A percentile compares a stretch with the other conserved stretches of the same genome.
phyloP scores from a whole-genome alignment of 1,284 basidiomycete species.

The Cutaneotrichosporon mucoides region DNA sequence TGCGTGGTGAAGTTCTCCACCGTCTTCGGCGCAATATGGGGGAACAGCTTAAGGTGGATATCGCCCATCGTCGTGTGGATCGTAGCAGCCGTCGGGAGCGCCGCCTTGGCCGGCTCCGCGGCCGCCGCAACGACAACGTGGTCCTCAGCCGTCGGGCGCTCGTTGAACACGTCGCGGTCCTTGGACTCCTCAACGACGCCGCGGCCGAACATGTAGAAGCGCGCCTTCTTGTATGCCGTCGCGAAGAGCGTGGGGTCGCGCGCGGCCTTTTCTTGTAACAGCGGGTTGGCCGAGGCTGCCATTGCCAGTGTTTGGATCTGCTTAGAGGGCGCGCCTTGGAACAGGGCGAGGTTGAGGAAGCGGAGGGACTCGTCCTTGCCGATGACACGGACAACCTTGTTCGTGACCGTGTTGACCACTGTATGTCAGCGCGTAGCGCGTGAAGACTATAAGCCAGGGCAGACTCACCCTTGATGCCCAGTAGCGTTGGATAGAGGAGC shows the following conservation, averaged over 20 bases:
- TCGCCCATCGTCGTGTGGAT: slow-evolving; percentile 96
- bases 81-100: slow-evolving; percentile 58
- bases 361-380: slow-evolving; percentile 94
- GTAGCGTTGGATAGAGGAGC: slow-evolving; percentile 83
- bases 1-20: slow-evolving; percentile 98
- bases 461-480: slow-evolving; percentile 85
- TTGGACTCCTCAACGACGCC: slow-evolving; percentile 82
- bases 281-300: slow-evolving; percentile 91
- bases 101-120: slow-evolving; percentile 59
- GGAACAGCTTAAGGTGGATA: slow-evolving; percentile 86
- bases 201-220: slow-evolving; percentile 97
- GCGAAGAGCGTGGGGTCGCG: slow-evolving; percentile 91
- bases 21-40: slow-evolving; percentile 83
- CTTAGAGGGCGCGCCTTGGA: slow-evolving; percentile 90
- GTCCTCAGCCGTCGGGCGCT: slow-evolving; percentile 93
- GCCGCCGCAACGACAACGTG: slow-evolving; percentile 61
- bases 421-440: slow-evolving; percentile 1
- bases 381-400: slow-evolving; percentile 80
- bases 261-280: slow-evolving; percentile 74
- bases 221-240: slow-evolving; percentile 83
- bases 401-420: slow-evolving; percentile 94
- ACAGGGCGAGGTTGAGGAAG: slow-evolving; percentile 82
- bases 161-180: slow-evolving; percentile 98
- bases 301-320: slow-evolving; percentile 84
- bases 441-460: too few relatives aligned